A percentile compares a stretch with the other conserved stretches of the same genome.
These are phyloP conservation scores for Anthostomella pinea DNA, from an alignment of 2,329 filamentous ascomycete species.

Conservation along the genomic window DNA sequence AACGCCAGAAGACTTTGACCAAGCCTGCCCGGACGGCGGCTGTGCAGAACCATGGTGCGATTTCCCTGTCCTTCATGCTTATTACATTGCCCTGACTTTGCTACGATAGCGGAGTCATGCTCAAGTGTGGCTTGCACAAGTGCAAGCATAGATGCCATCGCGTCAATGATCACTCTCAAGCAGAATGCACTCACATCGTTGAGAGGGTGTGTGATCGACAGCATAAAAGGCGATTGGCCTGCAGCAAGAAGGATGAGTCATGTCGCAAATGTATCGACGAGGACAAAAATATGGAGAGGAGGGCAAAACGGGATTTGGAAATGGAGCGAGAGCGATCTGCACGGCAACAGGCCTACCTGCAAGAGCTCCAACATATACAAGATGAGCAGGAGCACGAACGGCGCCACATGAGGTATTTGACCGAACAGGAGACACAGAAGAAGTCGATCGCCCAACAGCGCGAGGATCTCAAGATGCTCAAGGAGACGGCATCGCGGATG, in stretches of 20 bases:
- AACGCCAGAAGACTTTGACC: constrained; percentile 19
- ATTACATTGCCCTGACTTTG: too few species aligned
- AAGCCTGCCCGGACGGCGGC: constrained; percentile 23
- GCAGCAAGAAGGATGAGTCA: constrained; percentile 23
- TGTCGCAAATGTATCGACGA: constrained; percentile 55
- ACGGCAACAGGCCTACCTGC: constrained; percentile 43
- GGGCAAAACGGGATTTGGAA: constrained; percentile 43
- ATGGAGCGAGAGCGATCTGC: constrained; percentile 47
- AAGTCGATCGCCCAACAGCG: constrained; percentile 43
- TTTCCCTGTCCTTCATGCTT: too few species aligned
- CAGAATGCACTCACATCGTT: constrained; percentile 38
- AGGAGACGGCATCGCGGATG: constrained; percentile 26
- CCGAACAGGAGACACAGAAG: constrained; percentile 43
- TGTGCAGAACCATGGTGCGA: constrained; percentile 20
- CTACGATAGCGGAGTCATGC: background rate
- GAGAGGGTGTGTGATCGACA: constrained; percentile 4
- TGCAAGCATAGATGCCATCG: constrained; percentile 64
- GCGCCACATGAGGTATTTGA: constrained; percentile 39
- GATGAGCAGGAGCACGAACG: constrained; percentile 53
- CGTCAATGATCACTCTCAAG: constrained; percentile 52
- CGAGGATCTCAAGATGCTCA: constrained; percentile 44
- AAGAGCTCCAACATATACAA: constrained; percentile 45
- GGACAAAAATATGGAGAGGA: constrained; percentile 41
- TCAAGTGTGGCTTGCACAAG: constrained; percentile 53
- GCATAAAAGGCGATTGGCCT: too few species aligned